A percentile compares a stretch with the other conserved stretches of the same genome.
phyloP scores from a whole-genome alignment of 2,329 filamentous ascomycete genomes.

The Phyllosticta citriasiana region DNA sequence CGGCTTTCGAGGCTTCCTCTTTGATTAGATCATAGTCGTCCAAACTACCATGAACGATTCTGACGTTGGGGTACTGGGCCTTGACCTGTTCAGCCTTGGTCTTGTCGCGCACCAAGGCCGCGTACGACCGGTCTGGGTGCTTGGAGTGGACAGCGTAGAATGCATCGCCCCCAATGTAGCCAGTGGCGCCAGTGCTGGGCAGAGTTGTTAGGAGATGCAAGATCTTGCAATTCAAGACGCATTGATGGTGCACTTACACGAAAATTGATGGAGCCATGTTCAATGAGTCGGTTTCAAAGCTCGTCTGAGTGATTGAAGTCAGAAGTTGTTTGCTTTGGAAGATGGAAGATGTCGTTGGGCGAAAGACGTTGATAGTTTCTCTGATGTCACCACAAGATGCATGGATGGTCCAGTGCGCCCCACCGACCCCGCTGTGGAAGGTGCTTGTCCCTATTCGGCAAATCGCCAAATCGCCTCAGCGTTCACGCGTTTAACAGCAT shows the following conservation, averaged over 20 bases:
- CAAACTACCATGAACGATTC: constrained; percentile 3
- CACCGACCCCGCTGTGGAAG: background rate
- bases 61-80: constrained; percentile 2
- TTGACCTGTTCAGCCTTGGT: background rate
- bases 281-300: background rate
- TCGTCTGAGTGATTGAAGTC: background rate
- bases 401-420: background rate
- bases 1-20: constrained; percentile 1
- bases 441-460: background rate
- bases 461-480: background rate
- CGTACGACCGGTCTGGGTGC: constrained; percentile 3
- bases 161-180: constrained; percentile 10
- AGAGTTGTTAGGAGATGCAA: background rate
- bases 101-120: constrained; percentile 1
- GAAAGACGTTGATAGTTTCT: background rate
- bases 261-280: background rate
- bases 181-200: constrained; percentile 3
- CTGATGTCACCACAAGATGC: background rate
- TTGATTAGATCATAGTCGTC: constrained; percentile 6
- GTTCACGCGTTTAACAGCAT: background rate
- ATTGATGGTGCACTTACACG: background rate
- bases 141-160: constrained; percentile 2
- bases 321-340: background rate
- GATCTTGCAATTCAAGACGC: background rate
- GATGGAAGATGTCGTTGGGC: background rate